phyloP scores from a whole-genome alignment of 257 asterid species.

The Salvia splendens region DNA sequence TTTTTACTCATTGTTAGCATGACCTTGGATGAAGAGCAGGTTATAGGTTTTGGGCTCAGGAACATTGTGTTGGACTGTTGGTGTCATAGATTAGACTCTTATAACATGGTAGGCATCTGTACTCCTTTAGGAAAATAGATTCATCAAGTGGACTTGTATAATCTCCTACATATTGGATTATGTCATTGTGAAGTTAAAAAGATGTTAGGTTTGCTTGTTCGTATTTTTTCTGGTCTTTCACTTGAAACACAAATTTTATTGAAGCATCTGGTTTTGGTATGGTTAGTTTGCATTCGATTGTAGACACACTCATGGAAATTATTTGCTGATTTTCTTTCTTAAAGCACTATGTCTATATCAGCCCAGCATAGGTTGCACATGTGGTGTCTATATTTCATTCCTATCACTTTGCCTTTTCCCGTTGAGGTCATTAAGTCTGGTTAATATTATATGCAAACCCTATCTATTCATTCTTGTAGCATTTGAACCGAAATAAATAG shows the following conservation, averaged over 20 bases:
- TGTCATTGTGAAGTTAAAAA: slow-evolving; percentile 20
- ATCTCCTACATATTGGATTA: slow-evolving; percentile 7
- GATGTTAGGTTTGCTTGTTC: slow-evolving; percentile 15
- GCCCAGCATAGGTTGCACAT: slow-evolving; percentile 10
- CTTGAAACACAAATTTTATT: background rate
- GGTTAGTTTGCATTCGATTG: slow-evolving; percentile 11
- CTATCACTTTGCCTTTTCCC: background rate
- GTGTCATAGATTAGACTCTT: background rate
- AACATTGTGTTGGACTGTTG: background rate
- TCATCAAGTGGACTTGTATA: background rate
- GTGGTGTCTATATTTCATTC: background rate
- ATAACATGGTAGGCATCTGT: background rate
- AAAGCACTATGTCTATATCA: background rate
- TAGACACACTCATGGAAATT: background rate
- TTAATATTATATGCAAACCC: background rate
- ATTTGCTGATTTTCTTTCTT: background rate
- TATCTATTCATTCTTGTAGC: slow-evolving; percentile 7
- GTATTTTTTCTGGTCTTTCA: slow-evolving; percentile 10
- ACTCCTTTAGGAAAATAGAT: background rate
- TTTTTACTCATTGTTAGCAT: background rate
- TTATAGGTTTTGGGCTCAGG: slow-evolving; percentile 18
- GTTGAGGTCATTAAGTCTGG: background rate
- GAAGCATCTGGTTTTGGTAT: background rate
- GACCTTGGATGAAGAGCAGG: slow-evolving; percentile 10
- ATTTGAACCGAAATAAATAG: slow-evolving; percentile 7